Evolutionary conservation across 73 alveolate species (phyloP).

Genomic region (Tetrahymena thermophila): DNA sequence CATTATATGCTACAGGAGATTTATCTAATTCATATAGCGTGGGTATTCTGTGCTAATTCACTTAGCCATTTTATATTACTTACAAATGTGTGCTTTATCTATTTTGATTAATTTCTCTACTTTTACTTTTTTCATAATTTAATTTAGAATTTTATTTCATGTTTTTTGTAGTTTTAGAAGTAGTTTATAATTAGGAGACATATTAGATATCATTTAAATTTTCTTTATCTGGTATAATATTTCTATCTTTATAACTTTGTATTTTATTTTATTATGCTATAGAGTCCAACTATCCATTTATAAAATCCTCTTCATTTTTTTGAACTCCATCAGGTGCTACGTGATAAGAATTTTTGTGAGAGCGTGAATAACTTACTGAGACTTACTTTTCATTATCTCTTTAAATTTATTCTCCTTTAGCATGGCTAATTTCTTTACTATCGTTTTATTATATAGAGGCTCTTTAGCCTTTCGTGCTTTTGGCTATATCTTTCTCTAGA

Average conservation of each 20-base stretch:
- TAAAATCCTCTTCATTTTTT: not conserved
- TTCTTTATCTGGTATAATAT: not conserved
- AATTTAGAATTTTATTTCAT: not conserved
- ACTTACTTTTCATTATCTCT: not conserved
- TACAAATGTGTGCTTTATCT: not conserved
- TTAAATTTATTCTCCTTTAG: not conserved
- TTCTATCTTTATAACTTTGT: not conserved
- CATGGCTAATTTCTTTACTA: not conserved
- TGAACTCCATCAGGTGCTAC: not conserved
- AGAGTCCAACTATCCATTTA: not conserved
- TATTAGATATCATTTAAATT: not conserved
- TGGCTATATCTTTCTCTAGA: not conserved
- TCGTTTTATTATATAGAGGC: not conserved
- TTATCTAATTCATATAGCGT: not conserved
- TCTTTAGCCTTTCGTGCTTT: not conserved
- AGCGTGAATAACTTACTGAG: not conserved
- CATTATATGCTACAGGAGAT: not conserved
- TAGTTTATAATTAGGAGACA: not conserved
- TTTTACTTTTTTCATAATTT: not conserved
- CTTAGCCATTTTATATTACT: not conserved
- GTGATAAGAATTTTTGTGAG: not conserved
- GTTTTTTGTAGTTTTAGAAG: not conserved
- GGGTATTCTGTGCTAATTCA: not conserved
- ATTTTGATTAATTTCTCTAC: not conserved
- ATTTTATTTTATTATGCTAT: not conserved